Percentiles rank a stretch among this genome's conserved stretches.
phyloP scores from a whole-genome alignment of 345 rosid species.

The Linum trigynum region DNA sequence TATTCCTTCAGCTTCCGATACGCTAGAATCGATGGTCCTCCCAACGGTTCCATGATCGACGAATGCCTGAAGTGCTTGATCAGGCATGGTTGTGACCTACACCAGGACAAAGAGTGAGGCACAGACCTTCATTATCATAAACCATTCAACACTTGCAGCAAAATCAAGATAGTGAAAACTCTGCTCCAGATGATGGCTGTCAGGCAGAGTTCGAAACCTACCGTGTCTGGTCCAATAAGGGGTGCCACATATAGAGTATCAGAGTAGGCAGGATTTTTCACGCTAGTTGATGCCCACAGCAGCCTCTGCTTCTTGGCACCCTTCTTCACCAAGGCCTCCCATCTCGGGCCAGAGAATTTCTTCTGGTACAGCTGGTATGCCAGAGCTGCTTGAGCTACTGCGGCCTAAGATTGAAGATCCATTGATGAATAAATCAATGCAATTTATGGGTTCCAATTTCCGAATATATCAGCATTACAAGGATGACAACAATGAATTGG shows the following conservation, averaged over 20 bases:
- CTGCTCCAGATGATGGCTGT: no score
- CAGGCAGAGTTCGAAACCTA: constrained; percentile 10
- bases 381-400: constrained; percentile 92
- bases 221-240: constrained; percentile 95
- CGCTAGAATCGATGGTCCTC: constrained; percentile 82
- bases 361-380: constrained; percentile 92
- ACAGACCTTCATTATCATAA: neutral
- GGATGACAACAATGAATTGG: neutral
- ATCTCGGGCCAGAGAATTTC: constrained; percentile 96
- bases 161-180: neutral
- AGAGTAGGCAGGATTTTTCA: constrained; percentile 89
- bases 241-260: constrained; percentile 87
- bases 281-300: constrained; percentile 96
- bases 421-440: constrained; percentile 10
- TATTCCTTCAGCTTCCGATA: constrained; percentile 88
- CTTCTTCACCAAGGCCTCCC: constrained; percentile 89
- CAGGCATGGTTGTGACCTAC: constrained; percentile 98
- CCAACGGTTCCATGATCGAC: constrained; percentile 69
- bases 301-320: constrained; percentile 98
- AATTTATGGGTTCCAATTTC: neutral
- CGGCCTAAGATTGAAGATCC: constrained; percentile 49
- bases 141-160: neutral
- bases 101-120: neutral
- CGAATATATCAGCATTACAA: neutral
- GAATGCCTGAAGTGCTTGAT: constrained; percentile 93